phyloP scores from a whole-genome alignment of 1,284 basidiomycete genomes.

The Coniophora puteana region DNA sequence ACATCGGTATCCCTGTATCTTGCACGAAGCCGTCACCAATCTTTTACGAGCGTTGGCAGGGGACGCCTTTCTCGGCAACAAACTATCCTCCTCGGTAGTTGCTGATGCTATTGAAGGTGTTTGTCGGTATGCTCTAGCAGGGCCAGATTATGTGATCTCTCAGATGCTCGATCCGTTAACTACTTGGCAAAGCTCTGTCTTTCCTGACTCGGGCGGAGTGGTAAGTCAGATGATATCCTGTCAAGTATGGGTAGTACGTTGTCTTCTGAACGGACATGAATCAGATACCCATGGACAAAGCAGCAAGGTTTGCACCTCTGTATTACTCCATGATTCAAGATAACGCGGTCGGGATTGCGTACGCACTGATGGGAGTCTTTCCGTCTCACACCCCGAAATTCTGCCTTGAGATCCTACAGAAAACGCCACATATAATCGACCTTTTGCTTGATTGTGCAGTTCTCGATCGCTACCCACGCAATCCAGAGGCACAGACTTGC shows the following conservation, averaged over 20 bases:
- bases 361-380: slow-evolving; percentile 17
- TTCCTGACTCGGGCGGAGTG: slow-evolving; percentile 16
- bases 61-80: slow-evolving; percentile 19
- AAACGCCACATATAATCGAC: slow-evolving; percentile 22
- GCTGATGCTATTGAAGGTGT: slow-evolving; percentile 19
- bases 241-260: no score
- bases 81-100: slow-evolving; percentile 11
- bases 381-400: slow-evolving; percentile 21
- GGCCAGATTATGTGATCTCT: slow-evolving; percentile 17
- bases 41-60: slow-evolving; percentile 15
- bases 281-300: slow-evolving; percentile 12
- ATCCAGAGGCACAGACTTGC: slow-evolving; percentile 20
- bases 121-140: slow-evolving; percentile 19
- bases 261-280: neutral
- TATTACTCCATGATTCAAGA: slow-evolving; percentile 26
- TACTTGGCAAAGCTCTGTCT: slow-evolving; percentile 23
- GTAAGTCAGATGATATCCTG: neutral
- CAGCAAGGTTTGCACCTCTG: slow-evolving; percentile 20
- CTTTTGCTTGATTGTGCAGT: slow-evolving; percentile 19
- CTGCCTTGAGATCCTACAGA: slow-evolving; percentile 17
- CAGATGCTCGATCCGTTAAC: slow-evolving; percentile 14
- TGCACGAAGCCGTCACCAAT: slow-evolving; percentile 17
- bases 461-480: slow-evolving; percentile 18
- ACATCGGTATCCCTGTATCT: slow-evolving; percentile 18
- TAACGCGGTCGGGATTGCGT: slow-evolving; percentile 21